Evolutionary conservation across 2,329 filamentous ascomycete species (phyloP).

Genomic region (Clonostachys rosea): DNA sequence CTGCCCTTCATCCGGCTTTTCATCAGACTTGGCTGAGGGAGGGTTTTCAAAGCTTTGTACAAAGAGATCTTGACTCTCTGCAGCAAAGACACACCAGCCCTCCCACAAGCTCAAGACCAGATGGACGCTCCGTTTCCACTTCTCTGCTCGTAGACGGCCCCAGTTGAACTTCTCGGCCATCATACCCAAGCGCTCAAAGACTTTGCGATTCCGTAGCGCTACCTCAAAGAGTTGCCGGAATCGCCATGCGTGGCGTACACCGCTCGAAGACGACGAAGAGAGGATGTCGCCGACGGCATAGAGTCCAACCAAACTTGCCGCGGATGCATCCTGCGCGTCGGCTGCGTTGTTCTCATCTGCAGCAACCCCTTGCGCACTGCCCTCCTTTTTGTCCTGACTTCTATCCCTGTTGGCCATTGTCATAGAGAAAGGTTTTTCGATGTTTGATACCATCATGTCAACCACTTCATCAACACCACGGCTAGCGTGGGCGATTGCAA

Average conservation of each 20-base stretch:
- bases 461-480: constrained; percentile 86
- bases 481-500: constrained; percentile 84
- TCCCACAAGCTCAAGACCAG: constrained; percentile 69
- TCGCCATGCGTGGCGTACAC: constrained; percentile 80
- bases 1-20: constrained; percentile 18
- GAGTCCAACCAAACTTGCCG: constrained; percentile 72
- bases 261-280: constrained; percentile 70
- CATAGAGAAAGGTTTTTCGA: constrained; percentile 70
- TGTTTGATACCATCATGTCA: constrained; percentile 79
- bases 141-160: constrained; percentile 78
- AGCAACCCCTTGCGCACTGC: constrained; percentile 16
- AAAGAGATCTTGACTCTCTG: constrained; percentile 68
- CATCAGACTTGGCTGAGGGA: constrained; percentile 33
- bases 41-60: constrained; percentile 67
- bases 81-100: constrained; percentile 68
- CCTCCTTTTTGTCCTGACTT: constrained; percentile 29
- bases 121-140: constrained; percentile 75
- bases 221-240: constrained; percentile 78
- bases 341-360: constrained; percentile 27
- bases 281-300: constrained; percentile 77
- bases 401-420: constrained; percentile 64
- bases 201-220: constrained; percentile 60
- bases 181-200: constrained; percentile 71
- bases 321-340: constrained; percentile 39
- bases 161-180: constrained; percentile 69